Percentiles rank a stretch among this genome's conserved stretches.
phyloP scores from a whole-genome alignment of 2,329 filamentous ascomycete genomes.

The Atkinsonella hypoxylon region DNA sequence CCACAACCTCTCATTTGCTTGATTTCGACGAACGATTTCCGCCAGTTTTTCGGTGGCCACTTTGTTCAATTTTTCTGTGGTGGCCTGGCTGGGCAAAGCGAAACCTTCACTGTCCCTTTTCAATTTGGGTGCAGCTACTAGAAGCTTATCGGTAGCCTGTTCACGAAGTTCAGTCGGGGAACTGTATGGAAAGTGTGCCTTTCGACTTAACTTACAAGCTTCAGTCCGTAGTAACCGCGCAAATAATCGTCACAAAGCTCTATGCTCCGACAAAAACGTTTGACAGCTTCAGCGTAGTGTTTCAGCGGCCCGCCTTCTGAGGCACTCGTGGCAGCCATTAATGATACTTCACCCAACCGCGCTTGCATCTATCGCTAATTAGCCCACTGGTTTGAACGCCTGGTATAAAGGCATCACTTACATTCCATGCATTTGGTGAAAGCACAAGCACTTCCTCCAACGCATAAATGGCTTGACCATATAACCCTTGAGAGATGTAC shows the following conservation, averaged over 20 bases:
- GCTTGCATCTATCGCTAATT: conserved; percentile 61
- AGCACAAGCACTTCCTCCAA: conserved; percentile 83
- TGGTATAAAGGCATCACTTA: conserved; percentile 29
- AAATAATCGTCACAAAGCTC: conserved; percentile 91
- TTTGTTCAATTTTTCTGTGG: conserved; percentile 57
- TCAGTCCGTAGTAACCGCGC: conserved; percentile 84
- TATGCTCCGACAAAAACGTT: conserved; percentile 79
- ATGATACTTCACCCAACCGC: conserved; percentile 70
- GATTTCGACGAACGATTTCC: conserved; percentile 59
- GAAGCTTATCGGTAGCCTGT: conserved; percentile 38
- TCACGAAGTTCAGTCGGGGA: conserved; percentile 5
- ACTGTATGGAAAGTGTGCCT: not conserved
- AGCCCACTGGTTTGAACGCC: not conserved
- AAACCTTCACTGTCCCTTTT: conserved; percentile 40
- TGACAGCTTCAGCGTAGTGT: conserved; percentile 59
- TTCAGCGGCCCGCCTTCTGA: conserved; percentile 30
- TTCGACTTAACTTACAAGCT: conserved; percentile 51
- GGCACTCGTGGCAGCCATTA: conserved; percentile 48
- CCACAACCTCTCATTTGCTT: conserved; percentile 52
- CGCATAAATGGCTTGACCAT: conserved; percentile 73
- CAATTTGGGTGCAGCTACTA: conserved; percentile 30
- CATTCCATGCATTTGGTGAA: conserved; percentile 90
- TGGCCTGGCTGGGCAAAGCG: conserved; percentile 41
- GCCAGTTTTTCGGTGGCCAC: conserved; percentile 61
- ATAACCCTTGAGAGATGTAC: conserved; percentile 69